Base-by-base conservation (phyloP, 192 early-diverging fungal species). In the Gigaspora rosea region DNA sequence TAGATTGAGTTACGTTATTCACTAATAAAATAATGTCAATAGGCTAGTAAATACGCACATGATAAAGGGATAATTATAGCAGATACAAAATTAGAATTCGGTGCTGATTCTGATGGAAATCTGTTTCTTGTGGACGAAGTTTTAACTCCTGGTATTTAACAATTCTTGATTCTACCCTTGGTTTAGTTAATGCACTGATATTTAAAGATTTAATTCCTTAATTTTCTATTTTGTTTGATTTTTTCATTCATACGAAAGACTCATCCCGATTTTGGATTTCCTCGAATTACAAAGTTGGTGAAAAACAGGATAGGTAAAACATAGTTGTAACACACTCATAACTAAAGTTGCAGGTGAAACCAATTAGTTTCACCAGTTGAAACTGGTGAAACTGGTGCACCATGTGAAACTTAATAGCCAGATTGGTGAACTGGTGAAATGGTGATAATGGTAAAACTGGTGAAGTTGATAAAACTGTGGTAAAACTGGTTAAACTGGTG, bases 41-140 rank as follows among this genome's bases (percentile, higher is more conserved):
- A 90, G 86, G 98, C 98, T 1, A 89, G 90, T 22, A 89, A 94
- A 54, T 96, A 95, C 74, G 97, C 97, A 4, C 65, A 82, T 6
- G 80, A 82, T 41, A 90, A 89, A 82, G 96, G 96, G 47, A 97
- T 99, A 72, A 95, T 99, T 67, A 99, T 99, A 85, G 98, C 98
- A 12, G 98, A 99, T 73, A 99, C 98, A 49, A 99, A 99, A 83
- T 98, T 99, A 82, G 98, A 99, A 85, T 99, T 99, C 90, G 98
- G 98, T 71, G 89, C 95, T 10, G 95, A 98, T 84, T 84, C 86
- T 48, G 71, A 93, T 16, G 94, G 94, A 74, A 86, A 82, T 32
- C 80, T 98, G 32, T 90, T 95, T 78, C 85, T 99, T 69, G 91
- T 95, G 16, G 98, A 99, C 80, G 98, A 99, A 83, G 97, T 95